Conservation (phyloP, 106 monocot species). For the Allium cepa region DNA sequence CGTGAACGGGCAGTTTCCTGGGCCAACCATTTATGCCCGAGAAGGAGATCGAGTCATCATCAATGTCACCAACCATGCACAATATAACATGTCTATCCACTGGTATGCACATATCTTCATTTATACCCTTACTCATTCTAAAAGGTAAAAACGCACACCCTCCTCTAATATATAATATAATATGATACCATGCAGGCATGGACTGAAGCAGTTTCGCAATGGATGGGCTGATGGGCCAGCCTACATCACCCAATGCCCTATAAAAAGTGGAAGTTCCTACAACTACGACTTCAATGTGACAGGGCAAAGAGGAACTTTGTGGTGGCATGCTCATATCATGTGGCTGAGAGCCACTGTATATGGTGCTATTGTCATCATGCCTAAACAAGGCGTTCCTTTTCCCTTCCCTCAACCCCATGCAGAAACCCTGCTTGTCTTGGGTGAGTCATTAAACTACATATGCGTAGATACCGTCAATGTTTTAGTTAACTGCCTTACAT, state of each 20-base stretch:
- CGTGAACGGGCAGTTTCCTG: slow-evolving; percentile 16
- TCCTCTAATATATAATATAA: not conserved
- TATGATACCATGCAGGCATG: slow-evolving; percentile 21
- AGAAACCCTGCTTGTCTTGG: slow-evolving; percentile 14
- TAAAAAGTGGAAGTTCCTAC: slow-evolving; percentile 16
- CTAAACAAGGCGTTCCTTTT: slow-evolving; percentile 12
- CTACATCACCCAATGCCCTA: slow-evolving; percentile 40
- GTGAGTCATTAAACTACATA: not conserved
- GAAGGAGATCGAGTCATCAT: slow-evolving; percentile 21
- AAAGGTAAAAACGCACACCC: not conserved
- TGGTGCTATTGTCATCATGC: slow-evolving; percentile 28
- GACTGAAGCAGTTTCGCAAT: slow-evolving; percentile 28
- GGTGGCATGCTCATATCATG: slow-evolving; percentile 29
- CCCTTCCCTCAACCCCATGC: slow-evolving; percentile 15
- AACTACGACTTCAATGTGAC: slow-evolving; percentile 20
- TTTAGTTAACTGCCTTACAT: too few relatives aligned
- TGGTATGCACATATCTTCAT: slow-evolving; percentile 7
- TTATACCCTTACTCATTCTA: not conserved
- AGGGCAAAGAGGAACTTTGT: slow-evolving; percentile 19
- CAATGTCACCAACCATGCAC: slow-evolving; percentile 22
- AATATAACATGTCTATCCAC: slow-evolving; percentile 28
- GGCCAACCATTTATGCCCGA: slow-evolving; percentile 18
- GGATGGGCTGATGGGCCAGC: slow-evolving; percentile 45
- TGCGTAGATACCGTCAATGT: too few relatives aligned
- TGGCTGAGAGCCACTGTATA: slow-evolving; percentile 32